phyloP scores from a whole-genome alignment of 169 alveolate genomes.

The Blepharisma undulans region DNA sequence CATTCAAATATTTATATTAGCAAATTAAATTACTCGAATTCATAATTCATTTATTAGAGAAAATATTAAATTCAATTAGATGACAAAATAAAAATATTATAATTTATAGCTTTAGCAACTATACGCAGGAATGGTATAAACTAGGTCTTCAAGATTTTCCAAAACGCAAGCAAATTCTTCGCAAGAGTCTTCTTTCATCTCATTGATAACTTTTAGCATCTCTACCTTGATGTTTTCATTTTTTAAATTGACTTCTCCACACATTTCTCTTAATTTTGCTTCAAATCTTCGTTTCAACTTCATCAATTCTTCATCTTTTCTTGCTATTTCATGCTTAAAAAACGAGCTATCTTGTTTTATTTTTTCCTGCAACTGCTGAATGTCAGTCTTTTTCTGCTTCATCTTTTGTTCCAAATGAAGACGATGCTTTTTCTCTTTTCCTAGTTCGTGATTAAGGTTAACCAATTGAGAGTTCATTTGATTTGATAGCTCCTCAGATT shows the following conservation, averaged over 20 bases:
- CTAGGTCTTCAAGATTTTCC: slow-evolving; percentile 21
- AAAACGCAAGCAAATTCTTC: background rate
- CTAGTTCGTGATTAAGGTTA: background rate
- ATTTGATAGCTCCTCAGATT: background rate
- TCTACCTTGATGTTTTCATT: background rate
- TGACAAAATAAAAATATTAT: too few relatives aligned
- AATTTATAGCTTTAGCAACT: background rate
- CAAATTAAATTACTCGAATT: too few relatives aligned
- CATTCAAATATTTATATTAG: too few relatives aligned
- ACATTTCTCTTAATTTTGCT: background rate
- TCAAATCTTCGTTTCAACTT: slow-evolving; percentile 1
- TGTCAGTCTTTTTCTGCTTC: background rate
- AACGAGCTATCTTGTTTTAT: slow-evolving; percentile 27
- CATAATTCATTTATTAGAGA: too few relatives aligned
- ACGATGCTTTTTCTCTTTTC: background rate
- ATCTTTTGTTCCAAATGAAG: background rate
- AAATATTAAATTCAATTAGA: background rate
- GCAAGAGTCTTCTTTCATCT: background rate
- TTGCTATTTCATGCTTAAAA: background rate
- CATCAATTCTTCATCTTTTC: slow-evolving; percentile 27
- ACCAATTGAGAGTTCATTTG: background rate
- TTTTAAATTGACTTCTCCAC: background rate
- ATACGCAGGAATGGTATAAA: background rate
- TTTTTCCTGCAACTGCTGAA: background rate
- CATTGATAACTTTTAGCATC: background rate